Evolutionary conservation across 345 rosid species (phyloP), one percentile per base, ranked within the genome.

Genomic region (Clausena lansium): DNA sequence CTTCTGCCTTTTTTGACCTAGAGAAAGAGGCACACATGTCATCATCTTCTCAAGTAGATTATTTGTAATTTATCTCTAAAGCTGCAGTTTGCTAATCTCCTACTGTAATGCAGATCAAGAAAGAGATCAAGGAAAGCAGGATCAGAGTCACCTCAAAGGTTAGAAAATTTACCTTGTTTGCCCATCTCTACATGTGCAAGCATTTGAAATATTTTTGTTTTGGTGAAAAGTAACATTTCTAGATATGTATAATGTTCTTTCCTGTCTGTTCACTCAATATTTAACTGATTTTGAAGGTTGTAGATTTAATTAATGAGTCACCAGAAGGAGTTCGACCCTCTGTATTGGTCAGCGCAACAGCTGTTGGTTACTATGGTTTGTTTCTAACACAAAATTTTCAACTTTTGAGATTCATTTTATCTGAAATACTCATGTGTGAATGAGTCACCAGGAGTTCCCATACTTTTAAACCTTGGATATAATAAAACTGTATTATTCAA

Each of bases 361-460:
- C 99, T 45, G 89, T 93, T 72, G 99, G 98, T 69, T 95, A 93
- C 85, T 95, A 95, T 62, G 99, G 99, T 95, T 73, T 70, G 93
- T 91, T 71, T 75, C 83, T 72, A 25, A 52, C 57, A 25, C 85
- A 30, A 17, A 61, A 22, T 67, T 45, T 72, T 71, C 65, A 20
- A 30, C 2, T 54, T 71, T 32, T 35, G 22, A 74, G 27, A 62
- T 24, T 13, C 22, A 27, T 45, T 74, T 61, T 74, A 7, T 41
- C 8, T 41, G 13, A 74, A 41, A 45, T 5, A 36, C 28, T 20
- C 52, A 58, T n/a, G 36, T 24, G 8, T 59, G 5, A 14, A 58
- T 39, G 11, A 39, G 45, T 30, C 45, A 39, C 10, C 8, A 19
- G 24, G 41, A 64, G 38, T 64, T 30, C 67, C 11, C 33, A 39